phyloP scores from a whole-genome alignment of 2,329 filamentous ascomycete genomes.

The Penicillium vulpinum region DNA sequence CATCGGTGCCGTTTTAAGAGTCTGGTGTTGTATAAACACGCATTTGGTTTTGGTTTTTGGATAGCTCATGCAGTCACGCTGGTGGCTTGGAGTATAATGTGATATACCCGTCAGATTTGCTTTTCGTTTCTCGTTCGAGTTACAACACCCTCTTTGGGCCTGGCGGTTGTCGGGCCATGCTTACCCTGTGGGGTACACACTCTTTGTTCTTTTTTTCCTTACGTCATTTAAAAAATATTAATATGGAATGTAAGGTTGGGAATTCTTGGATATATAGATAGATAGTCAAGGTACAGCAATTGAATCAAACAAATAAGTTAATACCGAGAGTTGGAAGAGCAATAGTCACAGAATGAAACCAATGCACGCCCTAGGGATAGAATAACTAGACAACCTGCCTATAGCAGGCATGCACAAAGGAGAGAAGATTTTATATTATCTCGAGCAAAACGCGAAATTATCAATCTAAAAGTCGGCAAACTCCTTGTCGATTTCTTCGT shows the following conservation, averaged over 20 bases:
- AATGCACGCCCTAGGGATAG: neutral
- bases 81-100: neutral
- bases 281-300: constrained; percentile 4
- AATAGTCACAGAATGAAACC: neutral
- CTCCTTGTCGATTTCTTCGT: constrained; percentile 79
- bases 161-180: neutral
- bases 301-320: neutral
- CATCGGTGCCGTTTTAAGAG: neutral
- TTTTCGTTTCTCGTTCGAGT: neutral
- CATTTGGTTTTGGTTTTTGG: neutral
- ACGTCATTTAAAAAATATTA: neutral
- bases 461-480: constrained; percentile 53
- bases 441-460: neutral
- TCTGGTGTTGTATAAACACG: neutral
- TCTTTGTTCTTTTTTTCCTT: neutral
- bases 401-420: neutral
- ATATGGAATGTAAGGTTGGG: neutral
- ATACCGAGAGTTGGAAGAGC: neutral
- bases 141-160: neutral
- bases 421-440: neutral
- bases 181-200: neutral
- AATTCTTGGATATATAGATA: constrained; percentile 13
- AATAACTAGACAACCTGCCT: neutral
- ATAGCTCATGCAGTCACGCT: neutral
- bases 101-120: neutral